phyloP scores from a whole-genome alignment of 1,284 basidiomycete genomes.

The Rhizopogon parksii region DNA sequence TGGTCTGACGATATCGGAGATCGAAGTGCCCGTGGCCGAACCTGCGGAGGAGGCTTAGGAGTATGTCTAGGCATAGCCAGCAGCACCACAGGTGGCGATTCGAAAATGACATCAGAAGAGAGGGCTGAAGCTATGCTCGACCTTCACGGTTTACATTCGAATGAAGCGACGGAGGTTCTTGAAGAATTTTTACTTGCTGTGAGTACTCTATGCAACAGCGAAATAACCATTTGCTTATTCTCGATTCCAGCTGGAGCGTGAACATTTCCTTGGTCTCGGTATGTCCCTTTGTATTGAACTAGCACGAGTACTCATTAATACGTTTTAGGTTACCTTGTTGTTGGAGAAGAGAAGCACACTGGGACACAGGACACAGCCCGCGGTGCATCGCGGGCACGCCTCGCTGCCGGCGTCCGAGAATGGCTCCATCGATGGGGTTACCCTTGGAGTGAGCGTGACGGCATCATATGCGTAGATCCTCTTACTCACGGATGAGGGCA shows the following conservation, averaged over 20 bases:
- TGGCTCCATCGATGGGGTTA: constrained; percentile 91
- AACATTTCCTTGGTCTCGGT: constrained; percentile 82
- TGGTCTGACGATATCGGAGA: constrained; percentile 86
- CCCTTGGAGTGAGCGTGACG: constrained; percentile 91
- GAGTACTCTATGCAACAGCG: constrained; percentile 29
- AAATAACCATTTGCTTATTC: constrained; percentile 6
- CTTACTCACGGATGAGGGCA: constrained; percentile 54
- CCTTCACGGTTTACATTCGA: constrained; percentile 83
- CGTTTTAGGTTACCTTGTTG: constrained; percentile 71
- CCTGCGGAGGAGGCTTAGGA: constrained; percentile 77
- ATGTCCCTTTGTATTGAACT: neutral
- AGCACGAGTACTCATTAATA: constrained; percentile 11
- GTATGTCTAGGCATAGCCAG: constrained; percentile 80
- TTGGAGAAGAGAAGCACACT: constrained; percentile 95
- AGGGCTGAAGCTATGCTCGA: constrained; percentile 77
- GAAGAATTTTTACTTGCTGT: constrained; percentile 87
- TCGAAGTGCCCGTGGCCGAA: constrained; percentile 66
- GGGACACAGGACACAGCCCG: constrained; percentile 78
- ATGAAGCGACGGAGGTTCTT: constrained; percentile 86
- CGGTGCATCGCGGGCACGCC: constrained; percentile 74
- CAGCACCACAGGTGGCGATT: constrained; percentile 39
- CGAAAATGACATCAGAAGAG: constrained; percentile 67
- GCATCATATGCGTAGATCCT: constrained; percentile 83
- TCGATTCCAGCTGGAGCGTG: constrained; percentile 64
- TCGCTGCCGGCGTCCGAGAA: constrained; percentile 80